Conservation (phyloP, 2,329 filamentous ascomycete genomes). For the Endoconidiophora polonica region DNA sequence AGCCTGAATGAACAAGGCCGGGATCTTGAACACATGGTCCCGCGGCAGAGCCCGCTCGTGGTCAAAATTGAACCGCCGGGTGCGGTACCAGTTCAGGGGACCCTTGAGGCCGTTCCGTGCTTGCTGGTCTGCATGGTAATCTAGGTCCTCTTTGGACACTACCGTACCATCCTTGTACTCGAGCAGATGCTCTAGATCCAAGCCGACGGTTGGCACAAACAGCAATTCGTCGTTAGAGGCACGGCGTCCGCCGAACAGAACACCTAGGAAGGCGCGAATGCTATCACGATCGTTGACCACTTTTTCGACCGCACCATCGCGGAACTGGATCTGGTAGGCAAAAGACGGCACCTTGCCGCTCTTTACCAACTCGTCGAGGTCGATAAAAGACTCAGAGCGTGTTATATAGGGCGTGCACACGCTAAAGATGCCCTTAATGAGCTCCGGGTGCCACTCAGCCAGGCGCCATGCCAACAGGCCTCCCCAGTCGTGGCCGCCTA, state of each 20-base stretch:
- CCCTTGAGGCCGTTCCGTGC: conserved; percentile 57
- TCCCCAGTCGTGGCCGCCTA: conserved; percentile 92
- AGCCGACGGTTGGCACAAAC: conserved; percentile 41
- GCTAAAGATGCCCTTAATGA: conserved; percentile 60
- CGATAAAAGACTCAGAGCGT: conserved; percentile 34
- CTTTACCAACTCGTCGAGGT: conserved; percentile 43
- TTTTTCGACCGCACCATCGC: conserved; percentile 47
- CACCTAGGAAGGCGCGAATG: conserved; percentile 53
- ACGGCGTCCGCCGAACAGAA: conserved; percentile 45
- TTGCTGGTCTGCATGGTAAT: conserved; percentile 62
- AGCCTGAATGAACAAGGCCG: conserved; percentile 61
- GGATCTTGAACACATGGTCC: conserved; percentile 31
- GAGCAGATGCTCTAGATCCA: conserved; percentile 41
- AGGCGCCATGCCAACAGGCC: conserved; percentile 60
- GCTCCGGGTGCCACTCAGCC: conserved; percentile 53
- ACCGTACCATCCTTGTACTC: conserved; percentile 46
- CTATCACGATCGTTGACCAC: conserved; percentile 39
- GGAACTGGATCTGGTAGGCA: conserved; percentile 70
- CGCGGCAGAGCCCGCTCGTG: conserved; percentile 51
- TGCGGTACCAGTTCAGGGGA: conserved; percentile 81
- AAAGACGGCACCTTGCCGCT: conserved; percentile 47
- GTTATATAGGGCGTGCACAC: conserved; percentile 61
- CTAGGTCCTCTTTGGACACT: conserved; percentile 51
- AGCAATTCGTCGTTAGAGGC: conserved; percentile 21
- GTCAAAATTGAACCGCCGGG: conserved; percentile 51